phyloP scores from a whole-genome alignment of 352 stramenopile species.

The Globisporangium carolinianum region DNA sequence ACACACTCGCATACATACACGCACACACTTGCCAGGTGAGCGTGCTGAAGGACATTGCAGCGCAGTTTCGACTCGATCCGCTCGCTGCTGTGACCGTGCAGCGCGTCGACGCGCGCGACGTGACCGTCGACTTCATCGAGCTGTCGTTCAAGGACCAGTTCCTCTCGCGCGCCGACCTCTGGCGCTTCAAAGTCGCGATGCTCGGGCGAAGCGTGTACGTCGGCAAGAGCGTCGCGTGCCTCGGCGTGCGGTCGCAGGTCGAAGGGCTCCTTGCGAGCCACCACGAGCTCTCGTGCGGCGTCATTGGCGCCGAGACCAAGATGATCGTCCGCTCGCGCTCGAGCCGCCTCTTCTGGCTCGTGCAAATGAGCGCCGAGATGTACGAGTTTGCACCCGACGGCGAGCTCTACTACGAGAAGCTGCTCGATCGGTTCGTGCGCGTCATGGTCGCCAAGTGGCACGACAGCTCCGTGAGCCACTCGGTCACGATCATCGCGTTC shows the following conservation, averaged over 20 bases:
- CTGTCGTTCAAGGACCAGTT: slow-evolving; percentile 90
- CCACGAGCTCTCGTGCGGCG: slow-evolving; percentile 76
- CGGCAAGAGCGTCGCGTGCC: slow-evolving; percentile 53
- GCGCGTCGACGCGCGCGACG: slow-evolving; percentile 47
- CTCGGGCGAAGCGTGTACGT: slow-evolving; percentile 72
- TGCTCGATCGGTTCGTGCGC: slow-evolving; percentile 71
- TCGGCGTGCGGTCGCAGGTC: slow-evolving; percentile 86
- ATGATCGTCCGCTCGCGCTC: slow-evolving; percentile 94
- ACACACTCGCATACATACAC: not conserved
- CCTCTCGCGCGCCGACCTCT: slow-evolving; percentile 86
- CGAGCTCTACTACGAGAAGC: slow-evolving; percentile 90
- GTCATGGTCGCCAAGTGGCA: slow-evolving; percentile 83
- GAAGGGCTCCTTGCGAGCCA: slow-evolving; percentile 80
- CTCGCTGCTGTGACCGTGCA: slow-evolving; percentile 50
- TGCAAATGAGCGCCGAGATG: slow-evolving; percentile 96
- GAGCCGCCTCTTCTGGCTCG: slow-evolving; percentile 95
- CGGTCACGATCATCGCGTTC: slow-evolving; percentile 91
- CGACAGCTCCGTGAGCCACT: slow-evolving; percentile 81
- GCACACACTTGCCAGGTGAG: slow-evolving; percentile 32
- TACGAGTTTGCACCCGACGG: slow-evolving; percentile 88
- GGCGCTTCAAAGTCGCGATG: slow-evolving; percentile 82
- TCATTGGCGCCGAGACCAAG: slow-evolving; percentile 95
- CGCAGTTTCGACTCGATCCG: slow-evolving; percentile 64
- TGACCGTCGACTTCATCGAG: slow-evolving; percentile 82
- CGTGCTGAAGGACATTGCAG: slow-evolving; percentile 63